Base-by-base conservation (phyloP, 768 basidiomycete genomes). In the Zangia roseola region DNA sequence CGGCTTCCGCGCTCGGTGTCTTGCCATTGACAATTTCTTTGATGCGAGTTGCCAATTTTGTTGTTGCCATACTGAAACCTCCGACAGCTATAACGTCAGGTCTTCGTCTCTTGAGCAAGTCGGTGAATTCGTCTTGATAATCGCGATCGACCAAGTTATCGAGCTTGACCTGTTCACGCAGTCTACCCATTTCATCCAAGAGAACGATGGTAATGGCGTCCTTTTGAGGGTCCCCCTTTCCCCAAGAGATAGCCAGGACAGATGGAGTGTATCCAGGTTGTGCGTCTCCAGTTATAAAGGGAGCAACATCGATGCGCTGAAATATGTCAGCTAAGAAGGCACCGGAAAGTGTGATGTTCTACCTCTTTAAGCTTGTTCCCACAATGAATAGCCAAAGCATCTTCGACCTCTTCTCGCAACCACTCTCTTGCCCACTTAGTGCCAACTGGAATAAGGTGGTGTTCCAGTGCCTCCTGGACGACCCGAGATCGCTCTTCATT, bases 241-340 rank as follows among this genome's bases (percentile, higher is more conserved):
- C 97, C 85, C 92, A 94, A 7, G 94, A 95, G 48, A 95, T 68
- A 4, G 94, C 91, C 35, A 99, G 77, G 19, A 98, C 92, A 19
- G 85, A 77, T 40, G 94, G 69, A 34, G 79, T 73, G 61, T 91
- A 82, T 12, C 90, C 93, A 44, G 76, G 70, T 47, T 81, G 83
- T 71, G 88, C 81, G 7, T 78, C 77, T 1, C 74, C 68, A 5
- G 80, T 79, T 21, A 70, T 63, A 59, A 81, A 94, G 1, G 94
- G 90, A 6, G 86, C 87, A 9, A 88, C 82, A 62, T 94, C 86
- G 57, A 93, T 78, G 44, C 91, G 82, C 94, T 97, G 59, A 14
- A 53, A 38, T 23, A 43, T 43, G 47, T 62, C 37, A 67, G 46
- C 55, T 35, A 38, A 37, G 31, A 40, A 23, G n/a, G 33, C 10